Conservation (phyloP, 2,329 filamentous ascomycete genomes). For the Xylaria sp. region DNA sequence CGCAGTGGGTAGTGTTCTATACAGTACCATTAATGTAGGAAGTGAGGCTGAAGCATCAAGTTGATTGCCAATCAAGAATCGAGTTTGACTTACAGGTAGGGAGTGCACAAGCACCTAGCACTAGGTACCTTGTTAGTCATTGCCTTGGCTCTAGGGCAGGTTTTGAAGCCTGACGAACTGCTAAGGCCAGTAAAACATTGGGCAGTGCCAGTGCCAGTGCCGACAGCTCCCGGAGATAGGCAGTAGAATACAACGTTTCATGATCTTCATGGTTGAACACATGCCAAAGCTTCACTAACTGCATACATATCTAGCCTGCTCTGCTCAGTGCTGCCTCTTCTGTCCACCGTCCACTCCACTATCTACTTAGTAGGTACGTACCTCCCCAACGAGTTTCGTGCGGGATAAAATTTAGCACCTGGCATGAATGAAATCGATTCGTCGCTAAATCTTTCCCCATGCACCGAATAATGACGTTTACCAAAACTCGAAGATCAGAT, state of each 20-base stretch:
- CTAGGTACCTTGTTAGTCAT: neutral
- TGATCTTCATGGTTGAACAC: slow-evolving; percentile 30
- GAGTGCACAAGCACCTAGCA: too few relatives aligned
- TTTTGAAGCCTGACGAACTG: neutral
- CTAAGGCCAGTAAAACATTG: slow-evolving; percentile 9
- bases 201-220: neutral
- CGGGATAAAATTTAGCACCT: slow-evolving; percentile 18
- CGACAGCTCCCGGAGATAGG: slow-evolving; percentile 19
- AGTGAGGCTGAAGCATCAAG: neutral
- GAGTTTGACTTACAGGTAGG: neutral
- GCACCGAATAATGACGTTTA: slow-evolving; percentile 25
- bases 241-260: slow-evolving; percentile 42
- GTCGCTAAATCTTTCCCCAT: slow-evolving; percentile 24
- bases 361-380: neutral
- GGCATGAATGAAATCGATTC: slow-evolving; percentile 27
- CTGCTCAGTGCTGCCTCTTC: too few relatives aligned
- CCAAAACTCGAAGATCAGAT: neutral
- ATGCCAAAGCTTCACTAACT: slow-evolving; percentile 26
- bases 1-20: slow-evolving; percentile 8
- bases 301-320: slow-evolving; percentile 18
- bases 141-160: neutral
- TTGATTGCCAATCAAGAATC: neutral
- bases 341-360: neutral
- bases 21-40: neutral
- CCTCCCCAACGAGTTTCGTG: slow-evolving; percentile 11